Evolutionary conservation across 2,329 filamentous ascomycete genomes (phyloP).

Genomic region (Camillea tinctor): DNA sequence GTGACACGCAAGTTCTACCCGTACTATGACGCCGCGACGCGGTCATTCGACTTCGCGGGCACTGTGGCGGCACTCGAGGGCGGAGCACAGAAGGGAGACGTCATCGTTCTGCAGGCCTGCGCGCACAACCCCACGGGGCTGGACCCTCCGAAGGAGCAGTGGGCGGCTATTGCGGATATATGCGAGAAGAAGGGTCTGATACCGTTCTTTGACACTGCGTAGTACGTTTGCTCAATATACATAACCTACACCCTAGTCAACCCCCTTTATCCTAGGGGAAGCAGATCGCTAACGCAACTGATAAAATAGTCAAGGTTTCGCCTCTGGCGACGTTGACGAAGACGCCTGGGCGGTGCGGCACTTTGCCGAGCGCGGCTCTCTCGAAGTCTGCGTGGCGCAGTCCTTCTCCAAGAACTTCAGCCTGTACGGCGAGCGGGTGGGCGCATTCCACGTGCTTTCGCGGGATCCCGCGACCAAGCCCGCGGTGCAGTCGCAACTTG

Average conservation of each 20-base stretch:
- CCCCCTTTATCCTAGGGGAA: background rate
- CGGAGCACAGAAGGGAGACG: conserved; percentile 28
- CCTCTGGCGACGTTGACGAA: conserved; percentile 32
- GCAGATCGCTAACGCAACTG: background rate
- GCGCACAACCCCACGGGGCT: conserved; percentile 40
- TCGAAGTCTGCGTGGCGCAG: conserved; percentile 32
- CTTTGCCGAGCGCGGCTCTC: conserved; percentile 17
- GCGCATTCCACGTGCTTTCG: conserved; percentile 24
- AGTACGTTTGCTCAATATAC: conserved; percentile 16
- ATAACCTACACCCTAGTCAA: background rate
- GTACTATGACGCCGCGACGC: conserved; percentile 29
- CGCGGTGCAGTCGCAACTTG: conserved; percentile 7
- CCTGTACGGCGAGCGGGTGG: conserved; percentile 37
- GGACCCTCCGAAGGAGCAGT: conserved; percentile 35
- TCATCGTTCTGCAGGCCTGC: conserved; percentile 38
- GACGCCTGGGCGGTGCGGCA: conserved; percentile 37
- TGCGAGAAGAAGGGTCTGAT: conserved; percentile 31
- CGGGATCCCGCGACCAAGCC: conserved; percentile 2
- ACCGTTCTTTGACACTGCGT: conserved; percentile 38
- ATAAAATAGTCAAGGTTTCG: conserved; percentile 35
- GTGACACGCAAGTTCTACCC: conserved; percentile 28
- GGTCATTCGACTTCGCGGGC: conserved; percentile 30
- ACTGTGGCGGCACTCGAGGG: conserved; percentile 26
- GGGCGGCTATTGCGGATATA: conserved; percentile 32
- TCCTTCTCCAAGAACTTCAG: conserved; percentile 39